Base-by-base conservation (phyloP, 495 filamentous ascomycete species). In the Margaritispora aquatica region DNA sequence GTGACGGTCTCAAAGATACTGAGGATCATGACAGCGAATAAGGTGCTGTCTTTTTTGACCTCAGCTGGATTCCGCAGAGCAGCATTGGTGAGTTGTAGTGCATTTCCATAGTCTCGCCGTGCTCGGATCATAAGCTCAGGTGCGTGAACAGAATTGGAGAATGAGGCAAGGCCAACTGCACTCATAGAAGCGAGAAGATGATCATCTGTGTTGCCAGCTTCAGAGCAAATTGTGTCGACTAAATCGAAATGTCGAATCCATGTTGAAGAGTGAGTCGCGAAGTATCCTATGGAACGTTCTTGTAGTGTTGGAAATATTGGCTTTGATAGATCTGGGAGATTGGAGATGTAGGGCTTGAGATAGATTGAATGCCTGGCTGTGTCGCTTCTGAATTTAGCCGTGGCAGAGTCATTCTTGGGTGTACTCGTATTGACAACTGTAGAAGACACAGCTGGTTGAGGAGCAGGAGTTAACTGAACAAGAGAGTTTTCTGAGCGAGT, bases 1-100 rank as follows among this genome's bases (percentile, higher is more conserved):
- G 77, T 74, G 41, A 84, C 74, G 58, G 82, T 75, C 62, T 72
- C 81, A 54, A 81, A 85, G 2, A 83, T 67, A n/a, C 77, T 77
- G 36, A 88, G 72, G 31, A 86, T 75, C 22, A 88, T 70, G 31
- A 86, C 78, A 0, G 82, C 75, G 27, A 84, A 79, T 59, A 88
- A 76, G 2, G 84, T 85, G 51, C 74, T 75, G 66, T 88, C 84
- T 46, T 81, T 77, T 60, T 75, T 78, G 44, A 80, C 82, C 41
- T 85, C 78, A 10, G 67, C 69, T 2, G 77, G 74, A 55, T 81
- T 73, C 50, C 71, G 63, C 13, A 88, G 65, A 17, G 85, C 84
- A 21, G 73, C 66, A 54, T 81, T 85, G 2, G 78, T 70, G n/a
- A 76, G 63, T 29, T 71, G 68, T 20, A 83, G 61, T 0, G 78